Conservation (phyloP, 1,284 basidiomycete genomes). For the Sanghuangporus sanghuang region DNA sequence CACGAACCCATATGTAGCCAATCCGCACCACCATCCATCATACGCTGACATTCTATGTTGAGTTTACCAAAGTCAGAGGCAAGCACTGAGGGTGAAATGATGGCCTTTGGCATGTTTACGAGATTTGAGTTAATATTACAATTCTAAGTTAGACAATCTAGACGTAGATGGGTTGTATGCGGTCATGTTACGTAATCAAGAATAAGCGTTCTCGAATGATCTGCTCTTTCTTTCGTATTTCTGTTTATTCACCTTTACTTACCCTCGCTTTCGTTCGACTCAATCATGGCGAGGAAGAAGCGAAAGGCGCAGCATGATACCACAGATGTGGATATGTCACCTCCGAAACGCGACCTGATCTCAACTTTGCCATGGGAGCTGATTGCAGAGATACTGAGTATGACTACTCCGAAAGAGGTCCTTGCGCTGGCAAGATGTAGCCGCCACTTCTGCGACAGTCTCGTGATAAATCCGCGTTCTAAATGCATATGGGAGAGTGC, state of each 20-base stretch:
- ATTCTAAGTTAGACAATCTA: neutral
- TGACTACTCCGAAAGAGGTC: conserved; percentile 37
- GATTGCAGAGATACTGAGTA: conserved; percentile 38
- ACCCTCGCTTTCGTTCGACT: no score
- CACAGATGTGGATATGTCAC: neutral
- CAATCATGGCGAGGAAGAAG: neutral
- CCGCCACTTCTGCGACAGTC: conserved; percentile 40
- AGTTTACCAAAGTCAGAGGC: conserved; percentile 95
- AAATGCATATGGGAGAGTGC: conserved; percentile 47
- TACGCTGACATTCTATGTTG: conserved; percentile 86
- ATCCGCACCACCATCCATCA: conserved; percentile 89
- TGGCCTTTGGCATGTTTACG: conserved; percentile 68
- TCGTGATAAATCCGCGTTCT: conserved; percentile 35
- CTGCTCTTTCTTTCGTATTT: neutral
- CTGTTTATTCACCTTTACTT: neutral
- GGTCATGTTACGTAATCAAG: neutral
- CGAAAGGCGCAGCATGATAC: neutral
- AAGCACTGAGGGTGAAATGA: conserved; percentile 88
- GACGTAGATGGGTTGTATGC: neutral
- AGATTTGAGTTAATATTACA: neutral
- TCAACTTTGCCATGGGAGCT: conserved; percentile 39
- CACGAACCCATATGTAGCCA: conserved; percentile 93
- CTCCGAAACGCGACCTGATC: conserved; percentile 1
- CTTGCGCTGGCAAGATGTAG: conserved; percentile 44
- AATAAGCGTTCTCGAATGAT: neutral